These are phyloP conservation scores for Hericium erinaceus DNA, from an alignment of 768 basidiomycete species.

Conservation along the genomic window DNA sequence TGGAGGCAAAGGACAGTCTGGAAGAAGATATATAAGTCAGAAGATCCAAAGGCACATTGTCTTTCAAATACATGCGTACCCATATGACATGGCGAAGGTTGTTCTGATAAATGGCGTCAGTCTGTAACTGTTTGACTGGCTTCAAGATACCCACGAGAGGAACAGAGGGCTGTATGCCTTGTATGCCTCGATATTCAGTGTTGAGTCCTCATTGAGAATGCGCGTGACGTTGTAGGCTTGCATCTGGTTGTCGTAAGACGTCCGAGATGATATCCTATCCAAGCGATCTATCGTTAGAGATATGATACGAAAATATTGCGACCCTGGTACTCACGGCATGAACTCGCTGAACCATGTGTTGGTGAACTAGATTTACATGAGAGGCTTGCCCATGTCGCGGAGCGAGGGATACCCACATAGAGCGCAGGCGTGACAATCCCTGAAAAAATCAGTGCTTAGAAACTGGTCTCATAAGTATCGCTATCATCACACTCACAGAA, in stretches of 20 bases:
- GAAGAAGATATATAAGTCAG: background rate
- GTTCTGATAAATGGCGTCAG: slow-evolving; percentile 10
- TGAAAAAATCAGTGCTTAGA: background rate
- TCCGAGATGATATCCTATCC: slow-evolving; percentile 14
- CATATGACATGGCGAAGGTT: slow-evolving; percentile 72
- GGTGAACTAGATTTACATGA: slow-evolving; percentile 31
- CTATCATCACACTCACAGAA: slow-evolving; percentile 42
- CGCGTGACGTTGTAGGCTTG: slow-evolving; percentile 54
- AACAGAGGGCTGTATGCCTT: slow-evolving; percentile 50
- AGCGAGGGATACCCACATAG: slow-evolving; percentile 31
- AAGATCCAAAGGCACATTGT: background rate
- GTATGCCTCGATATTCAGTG: slow-evolving; percentile 49
- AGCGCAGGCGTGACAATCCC: slow-evolving; percentile 72
- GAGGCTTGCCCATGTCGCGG: background rate
- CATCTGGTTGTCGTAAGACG: slow-evolving; percentile 65
- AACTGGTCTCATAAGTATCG: background rate
- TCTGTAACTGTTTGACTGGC: background rate
- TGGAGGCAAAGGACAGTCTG: slow-evolving; percentile 61
- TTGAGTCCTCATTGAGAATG: slow-evolving; percentile 44
- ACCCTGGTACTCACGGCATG: background rate
- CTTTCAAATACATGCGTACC: slow-evolving; percentile 15
- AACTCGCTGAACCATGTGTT: slow-evolving; percentile 38
- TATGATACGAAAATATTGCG: background rate
- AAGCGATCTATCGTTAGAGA: background rate
- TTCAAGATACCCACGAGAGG: slow-evolving; percentile 32